Evolutionary conservation across 129 eudicot species (phyloP).

Genomic region (Ambrosia trifida): DNA sequence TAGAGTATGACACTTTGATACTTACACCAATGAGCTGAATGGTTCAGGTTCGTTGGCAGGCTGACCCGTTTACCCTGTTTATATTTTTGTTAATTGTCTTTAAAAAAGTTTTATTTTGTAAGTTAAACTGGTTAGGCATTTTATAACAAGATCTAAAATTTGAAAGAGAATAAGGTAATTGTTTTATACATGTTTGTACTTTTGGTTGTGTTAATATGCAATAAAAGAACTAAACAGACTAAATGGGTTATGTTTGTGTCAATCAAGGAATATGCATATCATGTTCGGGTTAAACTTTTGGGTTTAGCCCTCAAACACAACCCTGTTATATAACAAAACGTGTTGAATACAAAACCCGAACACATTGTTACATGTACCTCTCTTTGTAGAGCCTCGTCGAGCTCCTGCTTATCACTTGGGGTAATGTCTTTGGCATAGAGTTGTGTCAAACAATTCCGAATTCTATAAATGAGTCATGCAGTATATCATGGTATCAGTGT

Average conservation of each 20-base stretch:
- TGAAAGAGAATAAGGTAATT: neutral
- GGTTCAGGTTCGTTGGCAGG: too few relatives aligned
- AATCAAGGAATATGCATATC: neutral
- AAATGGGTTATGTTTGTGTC: neutral
- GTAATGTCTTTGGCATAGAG: slow-evolving; percentile 79
- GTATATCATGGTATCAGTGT: neutral
- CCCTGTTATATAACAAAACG: neutral
- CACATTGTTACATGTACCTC: slow-evolving; percentile 51
- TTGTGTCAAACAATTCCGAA: slow-evolving; percentile 75
- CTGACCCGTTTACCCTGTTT: too few relatives aligned
- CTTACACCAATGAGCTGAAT: neutral
- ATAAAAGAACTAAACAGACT: neutral
- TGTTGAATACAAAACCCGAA: neutral
- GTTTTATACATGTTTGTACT: neutral
- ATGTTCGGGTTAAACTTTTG: neutral
- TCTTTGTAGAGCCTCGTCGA: slow-evolving; percentile 83
- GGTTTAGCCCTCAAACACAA: neutral
- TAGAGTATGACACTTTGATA: neutral
- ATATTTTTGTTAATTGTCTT: too few relatives aligned
- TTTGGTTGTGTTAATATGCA: neutral
- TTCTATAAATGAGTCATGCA: slow-evolving; percentile 40
- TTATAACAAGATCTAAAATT: neutral
- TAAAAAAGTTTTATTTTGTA: neutral
- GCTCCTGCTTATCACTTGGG: slow-evolving; percentile 89
- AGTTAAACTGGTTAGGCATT: neutral